phyloP scores from a whole-genome alignment of 805 yeast genomes.

The Ogataea salicorniae region DNA sequence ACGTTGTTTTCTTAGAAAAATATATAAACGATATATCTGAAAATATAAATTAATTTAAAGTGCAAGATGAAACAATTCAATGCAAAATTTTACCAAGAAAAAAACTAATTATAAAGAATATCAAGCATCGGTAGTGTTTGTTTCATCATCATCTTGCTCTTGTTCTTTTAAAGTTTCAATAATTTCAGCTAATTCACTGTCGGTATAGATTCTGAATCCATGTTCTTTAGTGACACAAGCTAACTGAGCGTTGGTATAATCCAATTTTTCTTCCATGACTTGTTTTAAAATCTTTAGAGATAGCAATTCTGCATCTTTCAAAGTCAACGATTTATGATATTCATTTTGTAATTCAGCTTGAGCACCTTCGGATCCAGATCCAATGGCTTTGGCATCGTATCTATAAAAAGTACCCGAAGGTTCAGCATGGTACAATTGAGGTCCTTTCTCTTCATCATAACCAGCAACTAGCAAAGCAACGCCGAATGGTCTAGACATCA shows the following conservation, averaged over 20 bases:
- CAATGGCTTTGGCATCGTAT: conserved; percentile 98
- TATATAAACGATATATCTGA: too few relatives aligned
- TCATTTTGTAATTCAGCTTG: conserved; percentile 96
- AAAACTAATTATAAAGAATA: background rate
- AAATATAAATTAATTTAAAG: too few relatives aligned
- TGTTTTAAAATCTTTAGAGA: conserved; percentile 88
- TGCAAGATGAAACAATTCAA: background rate
- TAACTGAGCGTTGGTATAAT: conserved; percentile 90
- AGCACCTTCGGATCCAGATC: conserved; percentile 98
- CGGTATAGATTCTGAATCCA: conserved; percentile 83
- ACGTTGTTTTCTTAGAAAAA: too few relatives aligned
- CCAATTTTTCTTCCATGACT: conserved; percentile 98
- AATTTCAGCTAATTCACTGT: conserved; percentile 75
- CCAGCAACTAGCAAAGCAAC: conserved; percentile 97
- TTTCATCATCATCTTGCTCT: conserved; percentile 40
- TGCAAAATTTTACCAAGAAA: background rate
- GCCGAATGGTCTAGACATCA: conserved; percentile 98
- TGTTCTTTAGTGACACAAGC: conserved; percentile 83
- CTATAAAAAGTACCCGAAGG: conserved; percentile 98
- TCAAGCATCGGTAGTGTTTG: background rate
- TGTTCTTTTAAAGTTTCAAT: conserved; percentile 74
- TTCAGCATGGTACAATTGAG: conserved; percentile 97
- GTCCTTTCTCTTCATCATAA: conserved; percentile 85
- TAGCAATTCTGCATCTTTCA: conserved; percentile 88
- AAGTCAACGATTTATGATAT: conserved; percentile 86